Base-by-base conservation (phyloP, 371 early-diverging fungal genomes). In the Nematocida sp. region DNA sequence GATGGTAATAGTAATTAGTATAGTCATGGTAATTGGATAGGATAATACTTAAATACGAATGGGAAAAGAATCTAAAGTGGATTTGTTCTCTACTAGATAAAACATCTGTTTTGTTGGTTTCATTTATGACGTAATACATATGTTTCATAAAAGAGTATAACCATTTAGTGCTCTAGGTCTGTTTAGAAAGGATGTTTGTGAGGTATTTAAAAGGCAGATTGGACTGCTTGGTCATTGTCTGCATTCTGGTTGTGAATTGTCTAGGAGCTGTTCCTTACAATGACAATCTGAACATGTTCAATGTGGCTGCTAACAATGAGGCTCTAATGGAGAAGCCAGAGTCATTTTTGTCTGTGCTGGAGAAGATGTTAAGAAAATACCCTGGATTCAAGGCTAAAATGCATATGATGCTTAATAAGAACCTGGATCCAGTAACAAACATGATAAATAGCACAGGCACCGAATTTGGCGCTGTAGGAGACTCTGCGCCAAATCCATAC, bases 271-370 rank as follows among this genome's bases (percentile, higher is more conserved):
- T n/a, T 51, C 9, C 31, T 21, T 32, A 51, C 13, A 27, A 7
- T 51, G 4, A 4, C 31, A 45, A 61, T 43, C 43, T 61, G 29
- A 32, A 61, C 25, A 45, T 43, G 61, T 61, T 41, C 43, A 35
- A 45, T 45, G 43, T 25, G 51, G 51, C 7, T 7, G 51, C 4
- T 7, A 35, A 61, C 19, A 19, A 3, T 29, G 7, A 37, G 13
- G 43, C 5, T 17, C 7, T 9, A 3, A 19, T 61, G 29, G 43
- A 43, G 43, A 61, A 47, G 32, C 61, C 46, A 13, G 61, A 61
- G 7, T 41, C 61, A 31, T 61, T 61, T 45, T 25, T 61, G 5
- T 61, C 61, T 23, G 61, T 47, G 9, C 38, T 61, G 38, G 61
- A 61, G 11, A 61, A 61, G 43, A 47, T 61, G 46, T 9, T 61